These are phyloP conservation scores for Vitis labrusca DNA, from an alignment of 164 flowering plant species.

Conservation along the genomic window DNA sequence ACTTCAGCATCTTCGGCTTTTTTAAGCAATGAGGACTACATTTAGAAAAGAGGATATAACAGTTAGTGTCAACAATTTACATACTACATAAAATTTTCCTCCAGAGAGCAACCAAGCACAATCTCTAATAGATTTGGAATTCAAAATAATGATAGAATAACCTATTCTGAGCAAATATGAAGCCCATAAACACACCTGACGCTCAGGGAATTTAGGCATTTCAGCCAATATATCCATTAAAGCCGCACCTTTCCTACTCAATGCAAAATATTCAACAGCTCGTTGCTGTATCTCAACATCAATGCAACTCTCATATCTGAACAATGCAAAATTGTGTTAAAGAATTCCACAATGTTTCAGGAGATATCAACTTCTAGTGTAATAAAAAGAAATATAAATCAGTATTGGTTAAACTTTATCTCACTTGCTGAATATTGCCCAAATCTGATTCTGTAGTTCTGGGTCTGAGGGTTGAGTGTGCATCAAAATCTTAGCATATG, in stretches of 20 bases:
- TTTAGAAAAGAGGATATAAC: constrained; percentile 1
- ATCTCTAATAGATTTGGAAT: neutral
- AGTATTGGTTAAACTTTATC: constrained; percentile 6
- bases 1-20: constrained; percentile 91
- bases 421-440: constrained; percentile 90
- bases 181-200: constrained; percentile 54
- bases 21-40: constrained; percentile 84
- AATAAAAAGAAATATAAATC: neutral
- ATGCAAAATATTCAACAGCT: constrained; percentile 86
- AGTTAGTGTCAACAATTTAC: constrained; percentile 10
- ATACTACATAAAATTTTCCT: neutral
- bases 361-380: neutral
- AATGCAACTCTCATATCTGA: constrained; percentile 93
- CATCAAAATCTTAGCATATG: constrained; percentile 97
- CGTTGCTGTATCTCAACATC: constrained; percentile 98
- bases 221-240: constrained; percentile 91
- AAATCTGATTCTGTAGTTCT: constrained; percentile 83
- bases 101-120: neutral
- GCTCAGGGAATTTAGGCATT: constrained; percentile 99
- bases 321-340: neutral
- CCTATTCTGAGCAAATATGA: constrained; percentile 3
- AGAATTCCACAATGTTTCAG: neutral
- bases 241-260: constrained; percentile 89
- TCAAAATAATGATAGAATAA: neutral
- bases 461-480: constrained; percentile 91